These are phyloP conservation scores for Trametes elegans DNA, from an alignment of 768 basidiomycete genomes.

Conservation along the genomic window DNA sequence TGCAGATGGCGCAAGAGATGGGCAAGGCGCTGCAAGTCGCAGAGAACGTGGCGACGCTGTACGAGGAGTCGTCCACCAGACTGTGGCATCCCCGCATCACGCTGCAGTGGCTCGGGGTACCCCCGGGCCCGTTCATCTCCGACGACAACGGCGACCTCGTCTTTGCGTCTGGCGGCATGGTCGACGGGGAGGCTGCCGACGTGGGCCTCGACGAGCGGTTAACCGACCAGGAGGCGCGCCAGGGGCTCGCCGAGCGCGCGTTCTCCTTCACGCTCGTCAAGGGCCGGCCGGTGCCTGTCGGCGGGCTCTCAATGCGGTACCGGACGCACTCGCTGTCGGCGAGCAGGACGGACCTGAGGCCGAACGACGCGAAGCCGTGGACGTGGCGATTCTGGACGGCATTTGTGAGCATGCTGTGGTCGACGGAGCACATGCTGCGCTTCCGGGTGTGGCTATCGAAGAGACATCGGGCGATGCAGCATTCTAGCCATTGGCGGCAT, in stretches of 20 bases:
- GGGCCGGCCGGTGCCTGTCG: slow-evolving; percentile 4
- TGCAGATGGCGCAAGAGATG: slow-evolving; percentile 44
- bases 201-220: slow-evolving; percentile 26
- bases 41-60: slow-evolving; percentile 28
- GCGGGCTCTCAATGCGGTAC: slow-evolving; percentile 10
- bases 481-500: slow-evolving; percentile 44
- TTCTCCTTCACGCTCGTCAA: slow-evolving; percentile 14
- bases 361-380: slow-evolving; percentile 3
- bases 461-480: slow-evolving; percentile 29
- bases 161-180: background rate
- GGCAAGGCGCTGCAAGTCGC: slow-evolving; percentile 35
- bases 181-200: background rate
- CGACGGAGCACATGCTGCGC: slow-evolving; percentile 25
- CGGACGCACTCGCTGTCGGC: background rate
- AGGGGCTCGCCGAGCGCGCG: slow-evolving; percentile 33
- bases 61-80: slow-evolving; percentile 33
- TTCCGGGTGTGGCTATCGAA: slow-evolving; percentile 35
- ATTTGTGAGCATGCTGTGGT: slow-evolving; percentile 18
- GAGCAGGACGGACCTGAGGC: slow-evolving; percentile 4
- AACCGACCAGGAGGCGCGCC: slow-evolving; percentile 32
- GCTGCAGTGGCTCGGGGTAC: slow-evolving; percentile 41
- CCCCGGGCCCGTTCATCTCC: slow-evolving; percentile 32
- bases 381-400: slow-evolving; percentile 18
- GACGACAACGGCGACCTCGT: slow-evolving; percentile 25
- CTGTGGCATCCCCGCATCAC: slow-evolving; percentile 42